Base-by-base conservation (phyloP, 805 yeast species). In the Pichia kluyveri region DNA sequence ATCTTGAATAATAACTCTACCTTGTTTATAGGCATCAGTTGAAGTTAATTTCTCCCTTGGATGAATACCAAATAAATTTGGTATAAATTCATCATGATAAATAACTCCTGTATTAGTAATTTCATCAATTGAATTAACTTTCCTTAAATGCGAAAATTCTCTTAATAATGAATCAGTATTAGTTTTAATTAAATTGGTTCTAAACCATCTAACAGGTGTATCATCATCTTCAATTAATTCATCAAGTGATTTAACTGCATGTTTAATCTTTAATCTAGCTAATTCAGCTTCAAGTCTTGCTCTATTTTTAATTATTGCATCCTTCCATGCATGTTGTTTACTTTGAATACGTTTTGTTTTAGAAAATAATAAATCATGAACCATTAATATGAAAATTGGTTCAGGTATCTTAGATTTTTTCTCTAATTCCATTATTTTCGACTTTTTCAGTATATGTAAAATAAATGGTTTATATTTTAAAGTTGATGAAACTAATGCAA, bases 1-100 rank as follows among this genome's bases (percentile, higher is more conserved):
- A 61, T 93, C 99, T 66, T 93, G 99, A 51, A 93, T 86, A 47
- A 93, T 90, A 15, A 91, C 69, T 46, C 82, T 73, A 0, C 99
- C 99, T 12, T 70, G 68, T 46, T 76, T 69, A 63, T 93, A 93
- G 1, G 84, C 76, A 28, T 76, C 76, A n/a, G 83, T 75, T 2
- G 77, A 64, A 23, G 89, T 81, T 18, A 93, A 65, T 51, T 78
- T 77, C 47, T 83, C 91, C 38, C 73, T 69, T 10, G 96, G 95
- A 54, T 83, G 83, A 6, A 91, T 73, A 8, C 97, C 98, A 63
- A 76, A 90, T 17, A 93, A 69, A 53, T 84, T 71, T 2, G 90
- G 86, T 28, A 93, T 79, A 60, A 71, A 80, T 38, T 70, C 76
- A 65, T 93, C 99, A 46, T 75, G 70, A 66, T 79, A 91, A 3